phyloP scores from a whole-genome alignment of 805 yeast genomes.

The Clavispora vitiphila region DNA sequence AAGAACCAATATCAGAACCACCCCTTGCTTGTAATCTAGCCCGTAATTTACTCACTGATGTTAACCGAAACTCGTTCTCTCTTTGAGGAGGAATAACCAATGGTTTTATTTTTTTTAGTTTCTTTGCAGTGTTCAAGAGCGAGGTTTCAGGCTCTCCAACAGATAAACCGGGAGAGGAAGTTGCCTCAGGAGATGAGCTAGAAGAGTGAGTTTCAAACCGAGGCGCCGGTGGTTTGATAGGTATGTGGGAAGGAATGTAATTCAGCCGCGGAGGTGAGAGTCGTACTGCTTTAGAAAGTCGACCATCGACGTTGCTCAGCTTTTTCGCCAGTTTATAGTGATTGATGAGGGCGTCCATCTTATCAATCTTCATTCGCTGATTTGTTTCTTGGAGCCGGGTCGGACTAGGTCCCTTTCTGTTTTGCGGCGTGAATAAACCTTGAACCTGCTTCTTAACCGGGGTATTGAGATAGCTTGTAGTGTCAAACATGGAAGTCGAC shows the following conservation, averaged over 20 bases:
- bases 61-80: conserved; percentile 22
- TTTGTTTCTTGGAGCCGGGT: conserved; percentile 36
- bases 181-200: neutral
- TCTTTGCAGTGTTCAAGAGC: conserved; percentile 25
- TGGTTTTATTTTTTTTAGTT: conserved; percentile 30
- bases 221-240: conserved; percentile 4
- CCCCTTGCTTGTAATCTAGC: conserved; percentile 14
- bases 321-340: conserved; percentile 23
- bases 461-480: conserved; percentile 25
- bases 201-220: neutral
- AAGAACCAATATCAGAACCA: neutral
- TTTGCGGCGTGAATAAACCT: conserved; percentile 19
- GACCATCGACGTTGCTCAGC: neutral
- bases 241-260: neutral
- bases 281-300: neutral
- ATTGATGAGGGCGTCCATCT: conserved; percentile 29
- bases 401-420: conserved; percentile 28
- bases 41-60: conserved; percentile 26
- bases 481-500: neutral
- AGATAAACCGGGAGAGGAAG: neutral
- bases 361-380: conserved; percentile 27
- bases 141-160: conserved; percentile 10
- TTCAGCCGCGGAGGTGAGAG: conserved; percentile 2
- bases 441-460: conserved; percentile 28
- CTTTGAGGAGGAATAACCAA: conserved; percentile 31